Evolutionary conservation across 768 basidiomycete species (phyloP).

Genomic region (Cyathus striatus): DNA sequence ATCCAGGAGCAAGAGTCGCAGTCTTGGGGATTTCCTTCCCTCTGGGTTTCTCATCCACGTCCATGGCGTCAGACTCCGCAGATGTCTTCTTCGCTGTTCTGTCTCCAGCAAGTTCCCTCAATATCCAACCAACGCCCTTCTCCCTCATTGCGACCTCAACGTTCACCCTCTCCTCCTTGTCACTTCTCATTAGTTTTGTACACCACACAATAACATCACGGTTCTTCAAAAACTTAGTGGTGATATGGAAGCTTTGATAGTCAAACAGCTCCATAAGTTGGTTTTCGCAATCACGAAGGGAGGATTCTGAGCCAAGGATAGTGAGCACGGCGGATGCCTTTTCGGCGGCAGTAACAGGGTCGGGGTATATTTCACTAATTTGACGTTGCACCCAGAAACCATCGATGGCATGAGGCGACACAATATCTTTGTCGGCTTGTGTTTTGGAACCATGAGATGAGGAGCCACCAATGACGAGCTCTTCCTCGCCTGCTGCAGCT

Average conservation of each 20-base stretch:
- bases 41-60: constrained; percentile 75
- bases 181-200: constrained; percentile 88
- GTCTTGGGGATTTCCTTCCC: constrained; percentile 66
- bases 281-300: constrained; percentile 90
- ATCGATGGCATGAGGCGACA: constrained; percentile 89
- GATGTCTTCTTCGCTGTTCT: constrained; percentile 50
- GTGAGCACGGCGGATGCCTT: constrained; percentile 83
- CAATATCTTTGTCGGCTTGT: constrained; percentile 68
- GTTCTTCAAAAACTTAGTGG: constrained; percentile 89
- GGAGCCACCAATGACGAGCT: constrained; percentile 75
- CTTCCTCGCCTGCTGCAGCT: constrained; percentile 50
- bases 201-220: constrained; percentile 97
- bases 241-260: constrained; percentile 86
- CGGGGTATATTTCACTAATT: constrained; percentile 85
- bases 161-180: constrained; percentile 85
- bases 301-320: constrained; percentile 82
- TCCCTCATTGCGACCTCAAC: constrained; percentile 98
- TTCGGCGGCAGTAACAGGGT: constrained; percentile 90
- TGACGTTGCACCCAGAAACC: constrained; percentile 99
- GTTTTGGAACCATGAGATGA: constrained; percentile 44
- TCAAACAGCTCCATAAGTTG: constrained; percentile 96
- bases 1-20: constrained; percentile 83
- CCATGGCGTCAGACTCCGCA: constrained; percentile 65
- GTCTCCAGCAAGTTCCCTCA: constrained; percentile 83
- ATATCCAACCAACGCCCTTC: constrained; percentile 94